Evolutionary conservation across 1,139 yeast species (phyloP).

Genomic region (Pichia sp.): DNA sequence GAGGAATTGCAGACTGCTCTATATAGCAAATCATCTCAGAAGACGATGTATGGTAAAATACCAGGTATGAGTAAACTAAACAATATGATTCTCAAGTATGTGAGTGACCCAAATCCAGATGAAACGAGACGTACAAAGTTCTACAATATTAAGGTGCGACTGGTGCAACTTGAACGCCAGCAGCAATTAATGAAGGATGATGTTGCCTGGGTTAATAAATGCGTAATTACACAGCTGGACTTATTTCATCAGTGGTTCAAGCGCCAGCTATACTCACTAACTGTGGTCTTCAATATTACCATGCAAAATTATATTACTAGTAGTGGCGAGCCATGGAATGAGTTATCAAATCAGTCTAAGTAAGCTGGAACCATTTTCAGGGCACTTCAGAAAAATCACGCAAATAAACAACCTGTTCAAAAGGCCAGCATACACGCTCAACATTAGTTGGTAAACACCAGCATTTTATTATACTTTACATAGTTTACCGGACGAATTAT

Average conservation of each 20-base stretch:
- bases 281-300: conserved; percentile 18
- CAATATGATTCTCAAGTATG: conserved; percentile 45
- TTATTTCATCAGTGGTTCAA: conserved; percentile 27
- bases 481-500: not conserved
- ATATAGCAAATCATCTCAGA: conserved; percentile 21
- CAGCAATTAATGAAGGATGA: conserved; percentile 42
- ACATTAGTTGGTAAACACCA: too few relatives aligned
- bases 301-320: conserved; percentile 20
- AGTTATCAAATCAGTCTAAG: not conserved
- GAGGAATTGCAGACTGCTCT: conserved; percentile 32
- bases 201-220: conserved; percentile 38
- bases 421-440: not conserved
- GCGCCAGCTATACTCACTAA: conserved; percentile 16
- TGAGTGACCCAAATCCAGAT: conserved; percentile 50
- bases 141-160: conserved; percentile 33
- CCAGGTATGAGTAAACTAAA: conserved; percentile 44
- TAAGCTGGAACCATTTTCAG: too few relatives aligned
- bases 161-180: conserved; percentile 42
- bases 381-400: too few relatives aligned
- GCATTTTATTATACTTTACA: not conserved
- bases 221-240: conserved; percentile 23
- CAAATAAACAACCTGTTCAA: too few relatives aligned
- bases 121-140: conserved; percentile 45
- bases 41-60: conserved; percentile 25
- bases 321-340: conserved; percentile 21